Percentiles rank a stretch among this genome's conserved stretches.
Evolutionary conservation across 345 rosid species (phyloP).

Genomic region (Rubroshorea leprosula): DNA sequence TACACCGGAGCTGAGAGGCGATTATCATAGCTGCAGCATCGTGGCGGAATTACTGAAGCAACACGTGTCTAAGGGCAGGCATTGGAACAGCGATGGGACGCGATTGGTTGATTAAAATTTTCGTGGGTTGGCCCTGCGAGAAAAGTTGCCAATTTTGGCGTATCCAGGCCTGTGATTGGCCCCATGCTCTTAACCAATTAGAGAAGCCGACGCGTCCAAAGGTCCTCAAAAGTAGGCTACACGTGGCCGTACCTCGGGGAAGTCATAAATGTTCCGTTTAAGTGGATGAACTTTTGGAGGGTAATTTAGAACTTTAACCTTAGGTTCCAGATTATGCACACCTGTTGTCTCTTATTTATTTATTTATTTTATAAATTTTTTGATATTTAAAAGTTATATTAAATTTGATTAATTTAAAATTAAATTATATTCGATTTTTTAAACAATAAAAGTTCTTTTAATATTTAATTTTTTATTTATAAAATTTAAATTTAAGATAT

Average conservation of each 20-base stretch:
- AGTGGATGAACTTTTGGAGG: conserved; percentile 9
- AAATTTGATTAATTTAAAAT: too few relatives aligned
- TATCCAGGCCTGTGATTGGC: conserved; percentile 5
- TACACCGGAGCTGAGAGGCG: conserved; percentile 15
- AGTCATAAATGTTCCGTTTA: conserved; percentile 10
- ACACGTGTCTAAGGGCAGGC: conserved; percentile 3
- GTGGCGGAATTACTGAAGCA: background rate
- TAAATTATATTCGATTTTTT: too few relatives aligned
- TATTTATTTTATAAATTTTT: too few relatives aligned
- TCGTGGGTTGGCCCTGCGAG: background rate
- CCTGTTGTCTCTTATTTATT: too few relatives aligned
- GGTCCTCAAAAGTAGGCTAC: background rate
- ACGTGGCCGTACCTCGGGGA: conserved; percentile 17
- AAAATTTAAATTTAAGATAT: too few relatives aligned
- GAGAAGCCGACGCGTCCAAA: background rate
- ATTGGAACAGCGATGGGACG: background rate
- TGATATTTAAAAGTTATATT: too few relatives aligned
- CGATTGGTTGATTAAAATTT: conserved; percentile 9
- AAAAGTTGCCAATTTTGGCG: conserved; percentile 1
- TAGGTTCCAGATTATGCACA: too few relatives aligned
- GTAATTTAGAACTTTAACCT: too few relatives aligned
- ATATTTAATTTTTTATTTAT: too few relatives aligned
- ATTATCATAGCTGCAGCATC: conserved; percentile 14
- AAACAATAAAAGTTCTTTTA: too few relatives aligned
- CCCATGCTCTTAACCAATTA: background rate